Evolutionary conservation across 345 rosid species (phyloP).

Genomic region (Hibiscus tridactylites): DNA sequence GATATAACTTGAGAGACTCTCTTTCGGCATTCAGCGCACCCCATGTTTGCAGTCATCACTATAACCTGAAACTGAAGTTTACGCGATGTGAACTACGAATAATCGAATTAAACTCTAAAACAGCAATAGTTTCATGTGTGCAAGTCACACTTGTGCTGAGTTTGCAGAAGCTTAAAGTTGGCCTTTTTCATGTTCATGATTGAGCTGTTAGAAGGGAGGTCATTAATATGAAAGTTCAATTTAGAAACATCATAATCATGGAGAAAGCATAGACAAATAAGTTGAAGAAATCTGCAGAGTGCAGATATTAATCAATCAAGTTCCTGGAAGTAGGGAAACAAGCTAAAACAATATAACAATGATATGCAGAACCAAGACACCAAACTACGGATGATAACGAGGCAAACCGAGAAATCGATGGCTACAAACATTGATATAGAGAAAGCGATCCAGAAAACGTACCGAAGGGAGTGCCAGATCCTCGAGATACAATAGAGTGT

Average conservation of each 20-base stretch:
- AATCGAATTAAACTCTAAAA: not conserved
- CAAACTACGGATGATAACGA: not conserved
- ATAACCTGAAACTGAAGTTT: constrained; percentile 40
- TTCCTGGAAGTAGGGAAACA: not conserved
- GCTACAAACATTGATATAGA: not conserved
- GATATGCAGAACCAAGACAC: not conserved
- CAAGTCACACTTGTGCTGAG: not conserved
- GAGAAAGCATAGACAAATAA: not conserved
- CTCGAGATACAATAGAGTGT: constrained; percentile 31
- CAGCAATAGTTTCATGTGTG: not conserved
- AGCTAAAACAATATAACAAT: not conserved
- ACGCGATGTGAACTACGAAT: not conserved
- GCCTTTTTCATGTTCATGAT: not conserved
- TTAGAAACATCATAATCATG: not conserved
- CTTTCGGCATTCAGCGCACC: constrained; percentile 31
- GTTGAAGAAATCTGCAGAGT: not conserved
- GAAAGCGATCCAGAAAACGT: constrained; percentile 2
- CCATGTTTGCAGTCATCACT: constrained; percentile 41
- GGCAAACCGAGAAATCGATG: not conserved
- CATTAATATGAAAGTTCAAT: not conserved
- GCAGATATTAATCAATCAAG: not conserved
- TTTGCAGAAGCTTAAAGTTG: not conserved
- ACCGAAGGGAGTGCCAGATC: constrained; percentile 38
- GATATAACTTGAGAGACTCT: constrained; percentile 28
- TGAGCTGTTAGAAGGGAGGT: not conserved